Conservation (phyloP, 225 moss, liverwort and hornwort species). For the Sphagnum contortum region DNA sequence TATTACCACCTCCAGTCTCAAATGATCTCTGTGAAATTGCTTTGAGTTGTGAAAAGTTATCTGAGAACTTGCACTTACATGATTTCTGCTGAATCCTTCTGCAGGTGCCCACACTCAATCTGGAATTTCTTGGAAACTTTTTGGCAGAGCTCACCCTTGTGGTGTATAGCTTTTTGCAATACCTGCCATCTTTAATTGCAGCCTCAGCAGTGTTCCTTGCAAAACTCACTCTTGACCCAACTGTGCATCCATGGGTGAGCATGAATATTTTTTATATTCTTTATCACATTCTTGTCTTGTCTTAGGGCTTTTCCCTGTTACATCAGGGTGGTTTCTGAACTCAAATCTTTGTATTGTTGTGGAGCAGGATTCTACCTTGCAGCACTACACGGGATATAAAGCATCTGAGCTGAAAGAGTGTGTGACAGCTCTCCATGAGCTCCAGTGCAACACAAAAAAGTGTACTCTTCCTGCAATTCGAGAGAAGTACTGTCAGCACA, state of each 20-base stretch:
- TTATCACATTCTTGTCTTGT: too few species aligned
- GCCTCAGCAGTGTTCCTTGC: constrained; percentile 87
- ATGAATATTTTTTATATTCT: too few species aligned
- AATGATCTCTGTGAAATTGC: too few species aligned
- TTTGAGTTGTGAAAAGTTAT: too few species aligned
- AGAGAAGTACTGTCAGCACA: constrained; percentile 94
- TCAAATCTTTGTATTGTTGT: background rate
- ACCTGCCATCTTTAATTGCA: constrained; percentile 73
- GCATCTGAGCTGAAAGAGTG: constrained; percentile 65
- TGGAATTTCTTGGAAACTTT: constrained; percentile 86
- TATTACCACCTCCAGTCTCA: too few species aligned
- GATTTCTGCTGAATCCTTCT: too few species aligned
- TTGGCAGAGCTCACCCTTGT: constrained; percentile 81
- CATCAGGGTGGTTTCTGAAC: too few species aligned
- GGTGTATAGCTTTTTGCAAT: constrained; percentile 71
- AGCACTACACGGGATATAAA: constrained; percentile 82
- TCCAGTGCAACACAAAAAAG: constrained; percentile 63
- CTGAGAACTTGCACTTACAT: too few species aligned
- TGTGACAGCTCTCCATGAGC: constrained; percentile 67
- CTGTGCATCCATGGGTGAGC: constrained; percentile 48
- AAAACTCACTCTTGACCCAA: constrained; percentile 62
- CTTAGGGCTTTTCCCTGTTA: background rate
- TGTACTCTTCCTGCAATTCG: constrained; percentile 81
- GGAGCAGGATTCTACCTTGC: constrained; percentile 53
- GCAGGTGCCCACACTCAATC: constrained; percentile 47